These are phyloP conservation scores for Botryotinia convoluta DNA, from an alignment of 2,329 filamentous ascomycete genomes.

Conservation along the genomic window DNA sequence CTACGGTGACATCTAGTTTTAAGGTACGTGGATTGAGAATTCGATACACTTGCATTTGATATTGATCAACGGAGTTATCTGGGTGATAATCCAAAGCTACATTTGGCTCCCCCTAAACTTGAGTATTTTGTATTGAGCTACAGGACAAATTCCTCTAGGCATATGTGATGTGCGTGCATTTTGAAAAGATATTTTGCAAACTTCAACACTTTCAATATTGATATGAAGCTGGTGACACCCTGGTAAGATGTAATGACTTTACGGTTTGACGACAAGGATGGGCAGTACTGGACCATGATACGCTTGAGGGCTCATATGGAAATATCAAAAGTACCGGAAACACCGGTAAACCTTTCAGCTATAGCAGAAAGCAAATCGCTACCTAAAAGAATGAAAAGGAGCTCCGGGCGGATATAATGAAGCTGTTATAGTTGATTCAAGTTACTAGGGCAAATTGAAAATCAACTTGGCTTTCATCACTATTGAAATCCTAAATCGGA, in stretches of 20 bases:
- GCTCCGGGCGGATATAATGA: not conserved
- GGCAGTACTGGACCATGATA: not conserved
- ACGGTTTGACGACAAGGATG: not conserved
- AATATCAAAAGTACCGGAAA: not conserved
- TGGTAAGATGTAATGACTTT: not conserved
- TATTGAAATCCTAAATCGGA: not conserved
- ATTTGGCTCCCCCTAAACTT: not conserved
- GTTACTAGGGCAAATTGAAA: not conserved
- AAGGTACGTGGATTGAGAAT: no score
- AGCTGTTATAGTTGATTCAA: not conserved
- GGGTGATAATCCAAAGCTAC: not conserved
- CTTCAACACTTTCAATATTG: not conserved
- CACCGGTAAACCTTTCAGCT: not conserved
- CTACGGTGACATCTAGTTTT: not conserved
- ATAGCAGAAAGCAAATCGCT: not conserved
- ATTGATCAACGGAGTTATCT: not conserved
- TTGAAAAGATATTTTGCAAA: not conserved
- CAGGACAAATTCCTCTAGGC: not conserved
- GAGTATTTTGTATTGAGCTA: not conserved
- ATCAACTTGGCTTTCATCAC: not conserved
- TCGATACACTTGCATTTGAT: not conserved
- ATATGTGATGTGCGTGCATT: not conserved
- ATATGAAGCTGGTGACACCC: not conserved
- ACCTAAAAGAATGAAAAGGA: not conserved
- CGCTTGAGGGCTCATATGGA: not conserved